Conservation (phyloP, 148 eudicot genomes). For the Pharnaceum exiguum region DNA sequence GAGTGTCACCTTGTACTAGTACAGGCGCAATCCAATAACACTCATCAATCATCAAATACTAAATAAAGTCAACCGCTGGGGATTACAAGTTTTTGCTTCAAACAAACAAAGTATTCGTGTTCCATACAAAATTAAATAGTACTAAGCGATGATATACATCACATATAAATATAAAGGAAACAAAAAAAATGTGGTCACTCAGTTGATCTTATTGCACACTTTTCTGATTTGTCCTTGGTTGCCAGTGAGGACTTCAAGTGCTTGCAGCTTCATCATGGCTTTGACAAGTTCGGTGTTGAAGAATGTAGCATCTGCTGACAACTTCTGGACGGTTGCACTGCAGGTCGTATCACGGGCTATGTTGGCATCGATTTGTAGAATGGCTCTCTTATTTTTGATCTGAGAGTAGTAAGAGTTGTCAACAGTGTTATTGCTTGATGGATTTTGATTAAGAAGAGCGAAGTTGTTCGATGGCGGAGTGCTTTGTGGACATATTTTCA, state of each 20-base stretch:
- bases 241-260: conserved; percentile 21
- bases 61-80: too few species aligned
- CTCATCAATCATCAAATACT: too few species aligned
- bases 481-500: background rate
- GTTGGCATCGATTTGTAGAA: conserved; percentile 12
- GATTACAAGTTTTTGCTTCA: too few species aligned
- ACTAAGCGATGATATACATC: too few species aligned
- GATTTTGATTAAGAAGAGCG: conserved; percentile 12
- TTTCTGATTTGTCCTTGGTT: conserved; percentile 16
- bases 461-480: background rate
- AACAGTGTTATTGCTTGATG: conserved; percentile 11
- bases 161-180: too few species aligned
- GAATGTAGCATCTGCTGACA: background rate
- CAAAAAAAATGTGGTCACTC: background rate
- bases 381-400: conserved; percentile 4
- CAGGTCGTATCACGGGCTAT: conserved; percentile 1
- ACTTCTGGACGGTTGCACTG: background rate
- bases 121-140: too few species aligned
- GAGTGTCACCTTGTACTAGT: too few species aligned
- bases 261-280: conserved; percentile 25
- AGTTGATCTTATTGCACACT: conserved; percentile 12
- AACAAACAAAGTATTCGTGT: too few species aligned
- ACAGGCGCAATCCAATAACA: too few species aligned
- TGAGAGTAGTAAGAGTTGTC: conserved; percentile 14
- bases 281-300: background rate